Base-by-base conservation (phyloP, 2,329 filamentous ascomycete species). In the Graphilbum sp. region DNA sequence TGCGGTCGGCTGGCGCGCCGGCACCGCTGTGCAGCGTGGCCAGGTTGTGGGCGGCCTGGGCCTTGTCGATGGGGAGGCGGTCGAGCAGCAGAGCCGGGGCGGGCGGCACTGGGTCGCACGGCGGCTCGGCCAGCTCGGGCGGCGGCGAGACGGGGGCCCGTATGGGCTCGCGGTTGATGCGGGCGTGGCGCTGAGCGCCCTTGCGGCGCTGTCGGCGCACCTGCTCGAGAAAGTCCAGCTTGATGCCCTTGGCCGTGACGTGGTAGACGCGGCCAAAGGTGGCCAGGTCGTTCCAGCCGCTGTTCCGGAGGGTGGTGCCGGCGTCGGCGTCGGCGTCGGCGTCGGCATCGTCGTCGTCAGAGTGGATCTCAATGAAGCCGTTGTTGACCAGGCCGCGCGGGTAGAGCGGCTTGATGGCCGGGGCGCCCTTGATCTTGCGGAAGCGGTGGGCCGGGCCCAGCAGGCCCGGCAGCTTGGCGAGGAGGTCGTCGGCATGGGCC, bases 401-500 rank as follows among this genome's bases (percentile, higher is more conserved):
- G 46, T 71, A 62, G 18, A 60, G 56, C 2, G 72, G 71, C 25
- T 61, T 59, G 45, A 78, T 66, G 34, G 57, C 53, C 2, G 66
- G 56, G 11, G 62, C 58, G 34, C 65, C 63, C 54, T 72, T 77
- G 50, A 77, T 58, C 54, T 66, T 73, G 45, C 74, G 72, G 54
- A 68, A 71, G 40, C 66, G 66, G 51, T 78, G 74, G 19, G 72
- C 72, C 4, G 71, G 71, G 2, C 62, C 72, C 20, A 78, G 61
- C 34, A 63, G 57, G 17, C 56, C 56, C 9, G 76, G 72, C 17
- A 78, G 59, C 34, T 68, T 61, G 23, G 60, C 61, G 41, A 93
- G 64, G 40, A 87, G 68, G 45, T 88, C 77, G 38, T 90, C 83
- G 32, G 80, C 66, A 54, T 98, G 90, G 45, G 81, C 75, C 36